A percentile compares a stretch with the other conserved stretches of the same genome.
Conservation (phyloP, 2,329 filamentous ascomycete species). For the Beauveria pseudobassiana region DNA sequence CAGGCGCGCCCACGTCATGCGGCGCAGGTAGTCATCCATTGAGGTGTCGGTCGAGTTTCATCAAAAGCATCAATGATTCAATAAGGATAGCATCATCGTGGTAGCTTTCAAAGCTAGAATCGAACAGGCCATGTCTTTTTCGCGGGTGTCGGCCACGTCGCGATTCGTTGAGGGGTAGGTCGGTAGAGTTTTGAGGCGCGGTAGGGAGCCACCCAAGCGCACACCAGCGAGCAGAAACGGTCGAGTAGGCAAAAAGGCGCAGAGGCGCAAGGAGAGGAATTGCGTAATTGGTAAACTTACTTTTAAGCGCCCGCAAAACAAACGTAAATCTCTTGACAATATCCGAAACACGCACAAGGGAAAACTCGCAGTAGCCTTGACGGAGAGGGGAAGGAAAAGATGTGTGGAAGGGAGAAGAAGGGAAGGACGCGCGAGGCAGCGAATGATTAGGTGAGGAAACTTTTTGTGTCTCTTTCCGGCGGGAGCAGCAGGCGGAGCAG, state of each 20-base stretch:
- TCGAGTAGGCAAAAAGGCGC: slow-evolving; percentile 13
- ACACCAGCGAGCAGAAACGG: slow-evolving; percentile 15
- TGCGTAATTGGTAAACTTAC: slow-evolving; percentile 33
- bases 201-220: slow-evolving; percentile 13
- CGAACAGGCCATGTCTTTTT: background rate
- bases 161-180: slow-evolving; percentile 14
- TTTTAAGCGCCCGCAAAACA: slow-evolving; percentile 48
- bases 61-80: background rate
- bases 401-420: slow-evolving; percentile 17
- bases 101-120: background rate
- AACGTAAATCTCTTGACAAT: slow-evolving; percentile 35
- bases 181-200: slow-evolving; percentile 12
- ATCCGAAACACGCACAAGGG: slow-evolving; percentile 40
- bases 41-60: background rate
- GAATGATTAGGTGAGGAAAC: slow-evolving; percentile 19
- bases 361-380: slow-evolving; percentile 35
- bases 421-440: slow-evolving; percentile 9
- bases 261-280: background rate
- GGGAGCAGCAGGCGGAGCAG: background rate
- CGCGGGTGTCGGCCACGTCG: slow-evolving; percentile 1
- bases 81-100: background rate
- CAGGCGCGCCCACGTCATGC: slow-evolving; percentile 5
- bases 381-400: slow-evolving; percentile 23
- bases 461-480: slow-evolving; percentile 22
- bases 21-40: background rate